Evolutionary conservation across 2,329 filamentous ascomycete genomes (phyloP).

Genomic region (Fusarium irregulare): DNA sequence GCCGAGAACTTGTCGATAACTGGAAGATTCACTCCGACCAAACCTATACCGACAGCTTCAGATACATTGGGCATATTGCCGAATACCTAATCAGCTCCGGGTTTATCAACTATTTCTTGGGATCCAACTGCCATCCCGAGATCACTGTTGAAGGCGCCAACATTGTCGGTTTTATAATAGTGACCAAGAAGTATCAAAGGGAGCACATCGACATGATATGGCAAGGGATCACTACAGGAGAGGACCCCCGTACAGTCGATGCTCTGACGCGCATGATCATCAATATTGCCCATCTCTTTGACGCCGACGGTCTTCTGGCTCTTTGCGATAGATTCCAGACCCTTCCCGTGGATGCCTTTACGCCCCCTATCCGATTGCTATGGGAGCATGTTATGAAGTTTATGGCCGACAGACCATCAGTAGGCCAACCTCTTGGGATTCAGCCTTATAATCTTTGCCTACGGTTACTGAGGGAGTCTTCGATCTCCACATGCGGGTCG

Average conservation of each 20-base stretch:
- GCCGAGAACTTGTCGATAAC: constrained; percentile 73
- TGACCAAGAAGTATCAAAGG: constrained; percentile 78
- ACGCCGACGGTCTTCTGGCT: constrained; percentile 66
- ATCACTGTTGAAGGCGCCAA: constrained; percentile 85
- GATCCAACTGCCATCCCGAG: constrained; percentile 91
- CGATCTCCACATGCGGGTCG: constrained; percentile 63
- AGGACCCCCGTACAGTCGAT: constrained; percentile 85
- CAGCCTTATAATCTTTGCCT: constrained; percentile 66
- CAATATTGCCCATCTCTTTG: constrained; percentile 61
- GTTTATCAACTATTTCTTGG: constrained; percentile 87
- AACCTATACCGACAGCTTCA: constrained; percentile 52
- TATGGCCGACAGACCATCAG: constrained; percentile 57
- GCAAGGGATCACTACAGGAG: constrained; percentile 82
- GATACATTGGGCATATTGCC: constrained; percentile 74
- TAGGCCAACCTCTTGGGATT: constrained; percentile 52
- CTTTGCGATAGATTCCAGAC: constrained; percentile 76
- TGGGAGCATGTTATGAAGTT: constrained; percentile 67
- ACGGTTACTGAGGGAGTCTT: constrained; percentile 78
- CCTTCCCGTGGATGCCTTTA: constrained; percentile 72
- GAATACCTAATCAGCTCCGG: constrained; percentile 75
- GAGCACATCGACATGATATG: constrained; percentile 84
- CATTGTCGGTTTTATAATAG: constrained; percentile 86
- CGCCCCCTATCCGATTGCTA: constrained; percentile 69
- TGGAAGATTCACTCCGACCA: constrained; percentile 69
- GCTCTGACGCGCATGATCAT: constrained; percentile 77